Conservation (phyloP, 2,329 filamentous ascomycete genomes). For the Furcasterigmium furcatum region DNA sequence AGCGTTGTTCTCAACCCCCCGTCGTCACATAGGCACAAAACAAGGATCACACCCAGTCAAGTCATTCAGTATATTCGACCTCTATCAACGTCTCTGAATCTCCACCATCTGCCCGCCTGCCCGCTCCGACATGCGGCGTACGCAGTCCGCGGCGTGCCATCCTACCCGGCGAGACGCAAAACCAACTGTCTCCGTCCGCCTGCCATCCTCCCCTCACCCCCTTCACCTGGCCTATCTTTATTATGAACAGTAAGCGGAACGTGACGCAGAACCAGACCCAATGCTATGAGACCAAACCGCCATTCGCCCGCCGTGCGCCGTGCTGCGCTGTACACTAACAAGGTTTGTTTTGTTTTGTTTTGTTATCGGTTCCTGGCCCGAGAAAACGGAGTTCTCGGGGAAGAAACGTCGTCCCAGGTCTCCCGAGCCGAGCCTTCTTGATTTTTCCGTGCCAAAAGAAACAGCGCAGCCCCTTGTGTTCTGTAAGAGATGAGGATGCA, state of each 20-base stretch:
- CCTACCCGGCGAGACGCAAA: not conserved
- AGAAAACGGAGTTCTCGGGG: slow-evolving; percentile 3
- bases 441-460: slow-evolving; percentile 15
- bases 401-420: slow-evolving; percentile 8
- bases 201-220: no score
- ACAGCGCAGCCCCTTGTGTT: slow-evolving; percentile 8
- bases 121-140: not conserved
- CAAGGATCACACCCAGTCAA: no score
- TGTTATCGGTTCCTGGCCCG: slow-evolving; percentile 8
- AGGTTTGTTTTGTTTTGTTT: slow-evolving; percentile 14
- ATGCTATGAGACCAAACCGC: slow-evolving; percentile 24
- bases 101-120: slow-evolving; percentile 1
- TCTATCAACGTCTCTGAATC: slow-evolving; percentile 2
- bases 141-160: not conserved
- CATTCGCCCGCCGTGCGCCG: slow-evolving; percentile 32
- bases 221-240: slow-evolving; percentile 5
- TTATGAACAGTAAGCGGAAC: slow-evolving; percentile 14
- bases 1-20: no score
- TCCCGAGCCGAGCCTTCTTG: slow-evolving; percentile 10
- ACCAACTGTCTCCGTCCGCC: not conserved
- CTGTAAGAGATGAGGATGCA: slow-evolving; percentile 6
- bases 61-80: slow-evolving; percentile 3
- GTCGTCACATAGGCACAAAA: no score
- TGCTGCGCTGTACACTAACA: slow-evolving; percentile 34
- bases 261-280: slow-evolving; percentile 26